Percentiles rank a stretch among this genome's conserved stretches.
Conservation (phyloP, 108 stramenopile genomes). For the Nitzschia inconspicua region DNA sequence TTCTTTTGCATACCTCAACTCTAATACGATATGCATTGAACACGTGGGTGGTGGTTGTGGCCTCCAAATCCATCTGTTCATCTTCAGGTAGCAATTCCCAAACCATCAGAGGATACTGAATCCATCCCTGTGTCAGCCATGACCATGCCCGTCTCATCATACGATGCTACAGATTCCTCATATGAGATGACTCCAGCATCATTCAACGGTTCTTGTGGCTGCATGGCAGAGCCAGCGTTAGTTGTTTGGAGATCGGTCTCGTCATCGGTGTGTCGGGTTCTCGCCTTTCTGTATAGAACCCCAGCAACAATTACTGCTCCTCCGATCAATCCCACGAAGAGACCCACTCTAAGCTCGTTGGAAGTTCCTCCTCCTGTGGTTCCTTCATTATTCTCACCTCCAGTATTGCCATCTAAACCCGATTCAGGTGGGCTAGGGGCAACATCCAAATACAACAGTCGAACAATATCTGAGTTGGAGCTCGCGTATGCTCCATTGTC, state of each 20-base stretch:
- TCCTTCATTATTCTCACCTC: background rate
- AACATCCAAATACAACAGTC: slow-evolving; percentile 20
- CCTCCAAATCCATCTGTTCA: no score
- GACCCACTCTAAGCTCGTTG: slow-evolving; percentile 1
- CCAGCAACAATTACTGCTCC: slow-evolving; percentile 18
- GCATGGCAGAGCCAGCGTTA: no score
- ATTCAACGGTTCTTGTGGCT: background rate
- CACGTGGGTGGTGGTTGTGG: no score
- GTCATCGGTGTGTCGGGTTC: slow-evolving; percentile 1
- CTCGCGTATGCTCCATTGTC: slow-evolving; percentile 12
- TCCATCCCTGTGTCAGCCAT: no score
- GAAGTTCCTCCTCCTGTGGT: background rate
- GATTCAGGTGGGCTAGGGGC: background rate
- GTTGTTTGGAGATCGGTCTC: slow-evolving; percentile 10
- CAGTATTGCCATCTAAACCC: background rate
- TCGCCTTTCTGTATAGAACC: slow-evolving; percentile 10
- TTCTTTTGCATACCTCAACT: no score
- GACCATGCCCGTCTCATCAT: no score
- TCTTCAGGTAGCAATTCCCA: no score
- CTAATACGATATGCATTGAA: no score
- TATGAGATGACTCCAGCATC: background rate
- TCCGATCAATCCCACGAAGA: slow-evolving; percentile 13
- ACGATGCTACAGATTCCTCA: no score
- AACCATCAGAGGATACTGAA: no score
- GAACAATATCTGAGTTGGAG: slow-evolving; percentile 2